Conservation (phyloP, 495 filamentous ascomycete genomes). For the Penicillium cinerascens region DNA sequence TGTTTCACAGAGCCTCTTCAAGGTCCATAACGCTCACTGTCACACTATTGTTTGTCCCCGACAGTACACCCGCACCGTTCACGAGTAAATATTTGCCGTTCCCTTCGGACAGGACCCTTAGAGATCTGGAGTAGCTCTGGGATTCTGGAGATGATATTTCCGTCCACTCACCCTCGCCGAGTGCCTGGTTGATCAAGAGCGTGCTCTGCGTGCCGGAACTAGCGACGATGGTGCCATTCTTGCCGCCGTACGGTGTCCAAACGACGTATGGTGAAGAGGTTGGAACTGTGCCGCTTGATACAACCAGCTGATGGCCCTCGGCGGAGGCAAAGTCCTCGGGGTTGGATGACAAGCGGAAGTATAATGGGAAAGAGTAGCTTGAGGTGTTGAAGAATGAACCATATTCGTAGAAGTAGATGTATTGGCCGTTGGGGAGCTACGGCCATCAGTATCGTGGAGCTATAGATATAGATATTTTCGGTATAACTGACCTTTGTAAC, state of each 20-base stretch:
- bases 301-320: constrained; percentile 39
- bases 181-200: constrained; percentile 55
- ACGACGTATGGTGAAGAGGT: constrained; percentile 53
- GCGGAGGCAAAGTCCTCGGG: constrained; percentile 51
- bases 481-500: constrained; percentile 38
- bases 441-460: background rate
- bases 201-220: constrained; percentile 48
- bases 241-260: constrained; percentile 52
- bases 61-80: constrained; percentile 27
- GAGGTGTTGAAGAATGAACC: constrained; percentile 47
- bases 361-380: constrained; percentile 52
- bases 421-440: constrained; percentile 56
- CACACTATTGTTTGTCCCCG: constrained; percentile 24
- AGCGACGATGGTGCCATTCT: constrained; percentile 57
- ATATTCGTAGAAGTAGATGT: constrained; percentile 62
- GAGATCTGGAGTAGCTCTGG: constrained; percentile 47
- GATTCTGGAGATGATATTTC: constrained; percentile 45
- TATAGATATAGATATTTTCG: background rate
- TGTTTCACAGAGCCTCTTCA: constrained; percentile 6
- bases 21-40: constrained; percentile 34
- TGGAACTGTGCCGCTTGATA: constrained; percentile 48
- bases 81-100: constrained; percentile 24
- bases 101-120: constrained; percentile 42
- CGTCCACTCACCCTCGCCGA: constrained; percentile 57
- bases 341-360: constrained; percentile 49